Percentiles rank a stretch among this genome's conserved stretches.
Conservation (phyloP, 345 rosid species). For the Brassica cretica region DNA sequence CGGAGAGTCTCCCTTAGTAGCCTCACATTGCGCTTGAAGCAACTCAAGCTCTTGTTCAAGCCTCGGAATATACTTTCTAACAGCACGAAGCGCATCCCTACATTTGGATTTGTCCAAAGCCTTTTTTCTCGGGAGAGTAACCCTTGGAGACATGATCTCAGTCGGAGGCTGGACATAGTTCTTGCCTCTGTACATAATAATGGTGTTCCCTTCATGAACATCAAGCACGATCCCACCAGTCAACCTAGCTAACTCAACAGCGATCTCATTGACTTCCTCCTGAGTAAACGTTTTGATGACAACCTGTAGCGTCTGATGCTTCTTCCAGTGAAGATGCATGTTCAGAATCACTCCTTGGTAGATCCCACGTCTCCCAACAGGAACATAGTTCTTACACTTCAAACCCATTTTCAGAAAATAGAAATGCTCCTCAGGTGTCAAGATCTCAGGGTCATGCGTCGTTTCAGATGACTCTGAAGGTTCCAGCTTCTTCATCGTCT, state of each 20-base stretch:
- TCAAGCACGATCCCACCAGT: constrained; percentile 92
- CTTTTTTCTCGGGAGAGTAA: constrained; percentile 85
- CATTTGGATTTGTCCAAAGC: constrained; percentile 90
- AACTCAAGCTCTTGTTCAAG: constrained; percentile 84
- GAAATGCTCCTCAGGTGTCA: constrained; percentile 94
- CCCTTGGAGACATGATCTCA: constrained; percentile 90
- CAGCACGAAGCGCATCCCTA: constrained; percentile 80
- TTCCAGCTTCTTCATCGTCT: constrained; percentile 74
- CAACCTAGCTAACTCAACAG: constrained; percentile 75
- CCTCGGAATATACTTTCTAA: constrained; percentile 73
- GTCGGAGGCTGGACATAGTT: constrained; percentile 93
- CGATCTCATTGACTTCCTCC: constrained; percentile 88
- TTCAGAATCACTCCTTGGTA: constrained; percentile 95
- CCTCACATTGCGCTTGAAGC: constrained; percentile 55
- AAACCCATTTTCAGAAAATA: constrained; percentile 84
- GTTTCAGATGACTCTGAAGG: constrained; percentile 67
- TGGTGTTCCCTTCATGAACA: constrained; percentile 72
- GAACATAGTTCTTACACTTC: constrained; percentile 95
- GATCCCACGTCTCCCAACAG: constrained; percentile 84
- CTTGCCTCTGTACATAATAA: constrained; percentile 94
- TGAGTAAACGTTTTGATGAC: constrained; percentile 80
- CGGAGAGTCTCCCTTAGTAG: constrained; percentile 24
- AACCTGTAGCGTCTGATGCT: constrained; percentile 87
- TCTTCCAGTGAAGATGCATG: constrained; percentile 99
- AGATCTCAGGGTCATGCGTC: constrained; percentile 89